Evolutionary conservation across 129 eudicot species (phyloP), one percentile per base, ranked within the genome.

Genomic region (Lactuca sativa): DNA sequence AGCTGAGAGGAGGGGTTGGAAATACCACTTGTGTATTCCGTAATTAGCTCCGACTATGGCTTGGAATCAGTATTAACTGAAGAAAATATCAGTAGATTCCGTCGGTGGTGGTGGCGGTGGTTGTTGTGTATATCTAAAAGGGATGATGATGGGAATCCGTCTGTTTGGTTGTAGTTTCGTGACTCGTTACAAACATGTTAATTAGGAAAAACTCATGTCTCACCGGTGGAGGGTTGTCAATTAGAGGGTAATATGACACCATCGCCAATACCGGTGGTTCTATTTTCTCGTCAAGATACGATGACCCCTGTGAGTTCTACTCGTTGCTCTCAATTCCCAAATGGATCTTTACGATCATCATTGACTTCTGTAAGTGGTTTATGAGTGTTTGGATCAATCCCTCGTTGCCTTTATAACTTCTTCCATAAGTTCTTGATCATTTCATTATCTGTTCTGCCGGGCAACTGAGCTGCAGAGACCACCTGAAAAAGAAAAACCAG

Each of bases 401-500:
- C 96, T 67, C 81, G 87, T 75, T 86, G 98, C 73, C 90, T 86
- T n/a, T n/a, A n/a, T 4, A 93, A 84, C 64, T 93, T 93, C 71
- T 93, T 93, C 98, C 98, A 93, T 18, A 93, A 78, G 54, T 93
- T 93, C 85, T 93, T 93, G 41, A 93, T 21, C 21, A 21, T 93
- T 68, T 93, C 98, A 25, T 93, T 93, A 64, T 93, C 98, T 0
- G 98, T 93, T 78, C 98, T 85, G 36, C 96, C 98, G 0, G 98
- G 98, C 55, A 93, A 69, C 37, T 87, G 91, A 37, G 96, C 95
- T 18, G 98, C 98, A 64, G 98, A 4, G 98, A 93, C 98, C 98
- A 93, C 69, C 98, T 93, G 13, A 18, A 18, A 51, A 67, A 21
- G 21, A 0, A 11, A 5, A 66, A 18, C 9, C 4, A 38, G 9